A percentile compares a stretch with the other conserved stretches of the same genome.
These are phyloP conservation scores for Mangifera indica DNA, from an alignment of 345 rosid genomes.

Conservation along the genomic window DNA sequence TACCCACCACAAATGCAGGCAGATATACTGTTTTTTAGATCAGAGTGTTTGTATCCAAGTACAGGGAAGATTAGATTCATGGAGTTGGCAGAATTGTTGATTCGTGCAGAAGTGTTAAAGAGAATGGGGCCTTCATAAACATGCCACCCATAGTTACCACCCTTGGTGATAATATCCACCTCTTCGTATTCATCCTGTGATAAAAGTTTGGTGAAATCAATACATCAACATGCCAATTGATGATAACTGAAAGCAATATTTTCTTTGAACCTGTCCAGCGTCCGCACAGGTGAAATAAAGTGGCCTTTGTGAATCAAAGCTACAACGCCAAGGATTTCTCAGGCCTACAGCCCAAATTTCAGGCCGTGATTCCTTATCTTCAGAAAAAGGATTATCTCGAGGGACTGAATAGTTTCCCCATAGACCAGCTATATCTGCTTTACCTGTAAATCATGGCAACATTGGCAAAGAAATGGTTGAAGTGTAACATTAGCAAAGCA, in stretches of 20 bases:
- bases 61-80: constrained; percentile 44
- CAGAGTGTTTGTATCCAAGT: constrained; percentile 53
- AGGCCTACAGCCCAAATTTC: constrained; percentile 73
- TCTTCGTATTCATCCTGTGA: constrained; percentile 53
- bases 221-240: no score
- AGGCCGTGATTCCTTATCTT: constrained; percentile 45
- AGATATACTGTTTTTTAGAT: constrained; percentile 38
- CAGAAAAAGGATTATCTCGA: constrained; percentile 58
- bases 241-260: not conserved
- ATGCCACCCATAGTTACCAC: constrained; percentile 60
- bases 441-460: constrained; percentile 31
- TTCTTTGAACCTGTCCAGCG: constrained; percentile 62
- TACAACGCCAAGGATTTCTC: constrained; percentile 77
- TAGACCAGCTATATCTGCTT: constrained; percentile 44
- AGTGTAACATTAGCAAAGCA: no score
- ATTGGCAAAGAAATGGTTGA: constrained; percentile 1
- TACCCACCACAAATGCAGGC: constrained; percentile 57
- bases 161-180: constrained; percentile 50
- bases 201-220: not conserved
- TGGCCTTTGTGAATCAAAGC: constrained; percentile 70
- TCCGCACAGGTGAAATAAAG: constrained; percentile 75
- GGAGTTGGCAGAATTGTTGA: constrained; percentile 33
- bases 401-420: constrained; percentile 85
- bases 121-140: constrained; percentile 42
- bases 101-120: constrained; percentile 33